Evolutionary conservation across 2,329 filamentous ascomycete genomes (phyloP).

Genomic region (Ustilaginoidea virens): DNA sequence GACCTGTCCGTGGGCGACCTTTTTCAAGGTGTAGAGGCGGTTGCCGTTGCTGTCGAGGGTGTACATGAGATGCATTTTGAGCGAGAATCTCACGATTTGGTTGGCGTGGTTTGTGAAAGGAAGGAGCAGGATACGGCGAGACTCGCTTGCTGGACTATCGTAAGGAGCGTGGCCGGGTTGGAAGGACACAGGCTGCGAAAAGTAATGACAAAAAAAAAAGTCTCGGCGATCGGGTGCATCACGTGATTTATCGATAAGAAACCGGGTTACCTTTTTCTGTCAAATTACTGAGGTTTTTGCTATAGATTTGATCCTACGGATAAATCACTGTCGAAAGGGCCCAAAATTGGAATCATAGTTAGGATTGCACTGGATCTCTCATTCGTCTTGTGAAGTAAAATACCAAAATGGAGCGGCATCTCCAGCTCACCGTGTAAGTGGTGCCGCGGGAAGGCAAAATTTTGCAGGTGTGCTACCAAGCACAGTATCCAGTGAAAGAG

Average conservation of each 20-base stretch:
- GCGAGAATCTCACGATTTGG: neutral
- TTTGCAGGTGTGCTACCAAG: neutral
- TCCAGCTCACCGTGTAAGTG: neutral
- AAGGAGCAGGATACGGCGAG: neutral
- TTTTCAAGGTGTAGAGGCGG: constrained; percentile 90
- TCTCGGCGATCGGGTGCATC: too few relatives aligned
- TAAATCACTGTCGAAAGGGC: too few relatives aligned
- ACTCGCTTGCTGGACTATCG: too few relatives aligned
- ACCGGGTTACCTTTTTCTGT: too few relatives aligned
- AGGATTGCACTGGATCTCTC: neutral
- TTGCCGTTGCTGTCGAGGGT: constrained; percentile 69
- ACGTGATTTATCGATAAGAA: too few relatives aligned
- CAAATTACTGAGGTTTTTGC: too few relatives aligned
- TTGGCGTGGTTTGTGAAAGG: neutral
- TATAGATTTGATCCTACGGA: too few relatives aligned
- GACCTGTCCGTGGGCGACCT: constrained; percentile 67
- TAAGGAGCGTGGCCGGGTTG: too few relatives aligned
- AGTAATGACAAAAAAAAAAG: too few relatives aligned
- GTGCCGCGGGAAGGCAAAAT: constrained; percentile 1
- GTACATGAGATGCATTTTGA: constrained; percentile 56
- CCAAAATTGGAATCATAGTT: too few relatives aligned
- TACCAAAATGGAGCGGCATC: constrained; percentile 1
- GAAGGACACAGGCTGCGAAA: too few relatives aligned
- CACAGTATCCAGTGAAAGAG: constrained; percentile 3
- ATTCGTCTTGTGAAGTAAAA: neutral